Conservation (phyloP, 2,329 filamentous ascomycete genomes). For the Cytospora chrysosperma region DNA sequence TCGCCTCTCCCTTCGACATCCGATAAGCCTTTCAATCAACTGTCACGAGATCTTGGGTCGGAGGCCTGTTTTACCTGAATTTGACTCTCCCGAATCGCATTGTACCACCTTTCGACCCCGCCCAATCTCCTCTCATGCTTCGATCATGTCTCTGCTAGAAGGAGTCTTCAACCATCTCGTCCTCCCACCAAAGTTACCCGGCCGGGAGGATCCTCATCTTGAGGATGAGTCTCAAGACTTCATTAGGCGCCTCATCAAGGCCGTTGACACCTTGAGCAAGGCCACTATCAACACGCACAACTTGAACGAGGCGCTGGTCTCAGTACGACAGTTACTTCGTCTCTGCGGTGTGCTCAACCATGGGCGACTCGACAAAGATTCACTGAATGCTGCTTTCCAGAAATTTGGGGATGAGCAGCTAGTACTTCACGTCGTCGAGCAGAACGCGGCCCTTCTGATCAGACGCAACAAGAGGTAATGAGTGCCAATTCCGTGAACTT, state of each 20-base stretch:
- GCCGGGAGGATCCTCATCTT: constrained; percentile 30
- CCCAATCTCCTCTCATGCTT: not conserved
- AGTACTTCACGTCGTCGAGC: constrained; percentile 11
- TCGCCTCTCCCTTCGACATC: not conserved
- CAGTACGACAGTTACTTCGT: not conserved
- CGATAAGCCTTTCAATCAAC: too few species aligned
- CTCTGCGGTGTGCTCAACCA: constrained; percentile 10
- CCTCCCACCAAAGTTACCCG: constrained; percentile 38
- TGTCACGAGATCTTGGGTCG: too few species aligned
- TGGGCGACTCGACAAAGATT: constrained; percentile 7
- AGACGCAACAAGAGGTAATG: not conserved
- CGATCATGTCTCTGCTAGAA: constrained; percentile 3
- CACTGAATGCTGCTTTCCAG: not conserved
- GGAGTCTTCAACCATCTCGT: constrained; percentile 38
- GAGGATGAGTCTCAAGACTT: constrained; percentile 29
- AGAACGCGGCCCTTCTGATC: constrained; percentile 18
- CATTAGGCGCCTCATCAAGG: constrained; percentile 25
- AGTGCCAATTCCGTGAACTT: not conserved
- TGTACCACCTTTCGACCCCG: not conserved
- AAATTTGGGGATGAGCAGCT: not conserved
- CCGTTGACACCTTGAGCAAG: not conserved
- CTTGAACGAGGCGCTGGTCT: not conserved
- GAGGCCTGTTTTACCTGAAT: too few species aligned
- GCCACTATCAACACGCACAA: not conserved
- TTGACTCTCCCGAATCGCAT: too few species aligned